Conservation (phyloP, 2,329 filamentous ascomycete genomes). For the Cordyceps javanica region DNA sequence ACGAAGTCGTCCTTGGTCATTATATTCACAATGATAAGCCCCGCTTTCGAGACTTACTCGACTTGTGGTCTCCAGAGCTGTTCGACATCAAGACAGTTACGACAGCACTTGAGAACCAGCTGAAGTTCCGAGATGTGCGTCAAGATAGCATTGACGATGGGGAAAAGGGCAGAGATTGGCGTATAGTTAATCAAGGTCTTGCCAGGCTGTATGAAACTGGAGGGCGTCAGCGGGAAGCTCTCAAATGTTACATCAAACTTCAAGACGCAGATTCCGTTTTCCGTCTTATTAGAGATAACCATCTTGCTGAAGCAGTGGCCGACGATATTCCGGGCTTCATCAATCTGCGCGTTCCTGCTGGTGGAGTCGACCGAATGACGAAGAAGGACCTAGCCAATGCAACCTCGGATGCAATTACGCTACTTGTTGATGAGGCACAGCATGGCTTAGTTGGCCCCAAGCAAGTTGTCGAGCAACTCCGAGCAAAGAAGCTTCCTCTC, state of each 20-base stretch:
- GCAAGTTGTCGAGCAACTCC: slow-evolving; percentile 72
- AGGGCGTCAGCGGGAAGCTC: slow-evolving; percentile 73
- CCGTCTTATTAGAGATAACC: slow-evolving; percentile 76
- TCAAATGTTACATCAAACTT: slow-evolving; percentile 82
- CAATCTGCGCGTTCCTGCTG: slow-evolving; percentile 72
- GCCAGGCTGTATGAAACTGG: slow-evolving; percentile 79
- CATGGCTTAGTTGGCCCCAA: slow-evolving; percentile 77
- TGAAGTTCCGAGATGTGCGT: slow-evolving; percentile 67
- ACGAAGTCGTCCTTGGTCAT: slow-evolving; percentile 82
- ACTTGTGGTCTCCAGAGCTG: slow-evolving; percentile 76
- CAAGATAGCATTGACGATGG: slow-evolving; percentile 72
- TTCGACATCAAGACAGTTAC: slow-evolving; percentile 75
- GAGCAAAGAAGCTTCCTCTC: slow-evolving; percentile 57
- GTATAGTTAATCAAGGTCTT: slow-evolving; percentile 78
- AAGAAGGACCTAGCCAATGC: slow-evolving; percentile 68
- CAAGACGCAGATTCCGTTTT: slow-evolving; percentile 91
- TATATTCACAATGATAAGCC: slow-evolving; percentile 76
- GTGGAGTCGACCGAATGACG: slow-evolving; percentile 59
- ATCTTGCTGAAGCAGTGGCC: slow-evolving; percentile 80
- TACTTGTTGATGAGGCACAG: slow-evolving; percentile 87
- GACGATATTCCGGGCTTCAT: slow-evolving; percentile 91
- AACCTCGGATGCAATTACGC: slow-evolving; percentile 74
- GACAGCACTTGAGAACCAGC: slow-evolving; percentile 72
- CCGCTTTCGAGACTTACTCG: slow-evolving; percentile 71
- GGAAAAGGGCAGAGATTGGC: slow-evolving; percentile 74